Evolutionary conservation across 78 protist species (phyloP), one percentile per base, ranked within the genome.

Genomic region (Tieghemostelium lacteum): DNA sequence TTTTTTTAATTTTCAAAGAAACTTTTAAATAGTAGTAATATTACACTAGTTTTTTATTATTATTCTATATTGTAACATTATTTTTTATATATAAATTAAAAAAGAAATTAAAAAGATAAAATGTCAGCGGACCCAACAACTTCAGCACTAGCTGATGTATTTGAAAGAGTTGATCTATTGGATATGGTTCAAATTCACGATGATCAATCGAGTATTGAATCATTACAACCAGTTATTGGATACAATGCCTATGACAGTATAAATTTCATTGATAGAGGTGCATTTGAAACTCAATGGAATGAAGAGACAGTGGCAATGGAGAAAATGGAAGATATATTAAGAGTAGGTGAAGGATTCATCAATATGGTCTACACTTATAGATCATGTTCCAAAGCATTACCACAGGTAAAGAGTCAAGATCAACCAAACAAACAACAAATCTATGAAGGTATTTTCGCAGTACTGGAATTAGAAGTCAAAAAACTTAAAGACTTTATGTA

Each of bases 291-390:
- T 8, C 64, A 66, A 42, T 93, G 93, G 93, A 14, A 86, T 2
- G 94, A 93, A 29, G 96, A 93, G 66, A 55, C 70, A 0, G 40
- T 45, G 4, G 74, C 61, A 26, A 93, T 93, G 77, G 83, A 63
- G 26, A 62, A 63, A 37, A 58, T 93, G 83, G 96, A 87, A 2
- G 87, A 88, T 7, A n/a, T 70, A 36, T 39, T 86, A 20, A 61
- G 10, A 24, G n/a, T 20, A 2, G 93, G 95, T 34, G 73, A 89
- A 14, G 40, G 22, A 50, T 93, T 75, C 42, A 50, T 86, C 58
- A 65, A 85, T 45, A 67, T 89, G 86, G 89, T 95, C n/a, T 94
- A 95, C 55, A 85, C 96, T 20, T 95, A 88, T 74, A 95, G 96
- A 65, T 28, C 67, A 22, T 70, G 83, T 57, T 91, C 95, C 19